Conservation (phyloP, 176 grass and related monocot genomes). For the Carex kokanica region DNA sequence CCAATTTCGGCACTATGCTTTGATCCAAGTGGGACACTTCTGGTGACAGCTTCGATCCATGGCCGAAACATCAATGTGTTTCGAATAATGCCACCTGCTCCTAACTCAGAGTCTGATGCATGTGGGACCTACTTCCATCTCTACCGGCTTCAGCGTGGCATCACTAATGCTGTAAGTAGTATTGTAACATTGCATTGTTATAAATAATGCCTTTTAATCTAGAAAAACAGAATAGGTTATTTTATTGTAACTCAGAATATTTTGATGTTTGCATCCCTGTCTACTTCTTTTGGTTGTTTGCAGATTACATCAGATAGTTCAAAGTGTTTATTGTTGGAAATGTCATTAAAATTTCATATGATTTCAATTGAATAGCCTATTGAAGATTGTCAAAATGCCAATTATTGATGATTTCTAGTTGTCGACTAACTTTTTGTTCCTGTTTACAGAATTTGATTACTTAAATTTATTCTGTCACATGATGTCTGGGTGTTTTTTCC, state of each 20-base stretch:
- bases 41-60: constrained; percentile 93
- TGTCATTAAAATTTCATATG: neutral
- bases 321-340: constrained; percentile 23
- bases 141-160: constrained; percentile 87
- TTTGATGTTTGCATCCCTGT: neutral
- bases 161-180: constrained; percentile 77
- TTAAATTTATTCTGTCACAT: neutral
- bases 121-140: constrained; percentile 73
- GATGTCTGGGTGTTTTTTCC: neutral
- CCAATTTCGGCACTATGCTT: constrained; percentile 95
- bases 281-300: too few species aligned
- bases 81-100: constrained; percentile 63
- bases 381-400: neutral
- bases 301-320: constrained; percentile 3
- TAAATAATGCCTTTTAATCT: neutral
- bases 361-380: neutral
- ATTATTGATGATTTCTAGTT: neutral
- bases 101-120: constrained; percentile 49
- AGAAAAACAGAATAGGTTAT: neutral
- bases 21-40: constrained; percentile 90
- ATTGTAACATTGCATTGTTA: neutral
- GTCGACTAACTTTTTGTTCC: neutral
- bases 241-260: neutral
- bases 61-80: constrained; percentile 92
- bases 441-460: neutral